Evolutionary conservation across 1,284 basidiomycete species (phyloP), one percentile per base, ranked within the genome.

Genomic region (Puccinia polysora): DNA sequence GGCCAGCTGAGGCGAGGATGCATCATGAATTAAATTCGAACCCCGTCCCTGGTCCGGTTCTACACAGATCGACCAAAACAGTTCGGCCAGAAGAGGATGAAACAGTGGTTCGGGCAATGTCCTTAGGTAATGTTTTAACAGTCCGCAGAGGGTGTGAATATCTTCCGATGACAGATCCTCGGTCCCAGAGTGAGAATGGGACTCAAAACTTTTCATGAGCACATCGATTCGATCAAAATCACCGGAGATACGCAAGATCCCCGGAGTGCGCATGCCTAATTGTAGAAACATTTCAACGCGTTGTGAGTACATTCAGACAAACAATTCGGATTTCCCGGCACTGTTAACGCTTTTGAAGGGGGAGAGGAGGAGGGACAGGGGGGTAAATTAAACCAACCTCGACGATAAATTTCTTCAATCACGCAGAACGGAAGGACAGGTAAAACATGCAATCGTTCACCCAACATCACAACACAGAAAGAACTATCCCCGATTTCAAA

Each of bases 191-290:
- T 40, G 47, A 7, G 64, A 28, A 55, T 50, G 53, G n/a, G n/a
- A 40, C 30, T 65, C 49, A 65, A 55, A 65, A 25, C 43, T 52
- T 7, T 55, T 36, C 49, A 65, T 50, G 10, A 65, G n/a, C 20
- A 43, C 52, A 43, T 65, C 64, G 25, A 65, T 65, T 15, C 64
- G 20, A 32, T 65, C 52, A 12, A 65, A 50, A 36, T 65, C 64
- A n/a, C 64, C 63, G 32, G 64, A 53, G 64, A 65, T 65, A 23
- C 64, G 64, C 52, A 65, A 20, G 34, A 65, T 65, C 14, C 64
- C 64, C 4, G 52, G 49, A 14, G 50, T 36, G n/a, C 38, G 64
- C 64, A 65, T 65, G 47, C 64, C 64, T 65, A 23, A 6, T 18
- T 23, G 2, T 6, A n/a, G 18, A 40, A 0, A 25, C 2, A 55